These are phyloP conservation scores for Phytophthora melonis DNA, from an alignment of 352 stramenopile genomes.

Conservation along the genomic window DNA sequence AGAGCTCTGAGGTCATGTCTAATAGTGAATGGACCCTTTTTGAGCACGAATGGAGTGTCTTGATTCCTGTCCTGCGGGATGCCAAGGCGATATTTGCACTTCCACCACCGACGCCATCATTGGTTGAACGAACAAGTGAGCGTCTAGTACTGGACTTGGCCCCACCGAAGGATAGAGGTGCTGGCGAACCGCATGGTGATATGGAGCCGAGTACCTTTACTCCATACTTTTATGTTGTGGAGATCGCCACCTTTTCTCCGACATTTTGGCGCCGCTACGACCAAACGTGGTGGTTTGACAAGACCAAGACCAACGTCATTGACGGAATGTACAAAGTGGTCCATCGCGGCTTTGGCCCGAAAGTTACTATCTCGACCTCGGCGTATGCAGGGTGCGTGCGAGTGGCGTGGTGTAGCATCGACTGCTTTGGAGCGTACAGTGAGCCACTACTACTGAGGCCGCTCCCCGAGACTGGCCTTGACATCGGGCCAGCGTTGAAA, in stretches of 20 bases:
- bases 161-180: not conserved
- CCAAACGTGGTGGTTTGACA: conserved; percentile 85
- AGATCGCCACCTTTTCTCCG: conserved; percentile 68
- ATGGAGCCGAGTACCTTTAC: conserved; percentile 7
- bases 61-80: conserved; percentile 34
- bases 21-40: conserved; percentile 7
- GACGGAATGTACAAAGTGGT: conserved; percentile 71
- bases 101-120: conserved; percentile 14
- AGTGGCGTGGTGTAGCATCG: conserved; percentile 65
- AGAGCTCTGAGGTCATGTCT: not conserved
- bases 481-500: not conserved
- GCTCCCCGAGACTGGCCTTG: conserved; percentile 4
- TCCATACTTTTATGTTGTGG: conserved; percentile 72
- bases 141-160: conserved; percentile 29
- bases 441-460: conserved; percentile 65
- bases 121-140: conserved; percentile 27
- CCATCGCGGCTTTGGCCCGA: conserved; percentile 56
- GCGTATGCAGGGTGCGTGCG: conserved; percentile 69
- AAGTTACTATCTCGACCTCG: conserved; percentile 48
- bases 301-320: conserved; percentile 70
- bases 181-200: not conserved
- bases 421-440: conserved; percentile 56
- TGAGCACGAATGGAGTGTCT: conserved; percentile 17
- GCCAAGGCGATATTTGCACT: conserved; percentile 1
- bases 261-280: conserved; percentile 85